Conservation (phyloP, 805 yeast species). For the Pichia rugopelliculosa region DNA sequence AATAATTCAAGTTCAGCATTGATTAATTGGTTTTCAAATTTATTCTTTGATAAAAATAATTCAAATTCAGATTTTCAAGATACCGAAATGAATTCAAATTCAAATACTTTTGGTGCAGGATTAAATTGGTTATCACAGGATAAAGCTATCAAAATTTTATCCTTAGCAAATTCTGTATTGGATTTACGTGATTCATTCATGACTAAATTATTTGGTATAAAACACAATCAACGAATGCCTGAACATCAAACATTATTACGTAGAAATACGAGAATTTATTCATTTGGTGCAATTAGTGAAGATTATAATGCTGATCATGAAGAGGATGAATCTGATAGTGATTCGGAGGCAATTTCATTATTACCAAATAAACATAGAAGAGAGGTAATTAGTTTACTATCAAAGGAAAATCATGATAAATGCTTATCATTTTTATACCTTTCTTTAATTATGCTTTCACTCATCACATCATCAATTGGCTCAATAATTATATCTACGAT, state of each 20-base stretch:
- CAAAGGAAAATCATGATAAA: slow-evolving; percentile 32
- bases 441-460: slow-evolving; percentile 32
- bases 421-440: slow-evolving; percentile 39
- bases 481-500: slow-evolving; percentile 28
- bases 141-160: slow-evolving; percentile 6
- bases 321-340: slow-evolving; percentile 7
- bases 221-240: not conserved
- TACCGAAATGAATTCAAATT: slow-evolving; percentile 15
- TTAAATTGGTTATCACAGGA: slow-evolving; percentile 10
- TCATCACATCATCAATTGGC: slow-evolving; percentile 37
- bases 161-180: slow-evolving; percentile 4
- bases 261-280: slow-evolving; percentile 6
- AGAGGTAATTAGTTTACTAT: slow-evolving; percentile 14
- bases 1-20: slow-evolving; percentile 6
- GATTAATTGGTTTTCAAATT: slow-evolving; percentile 4
- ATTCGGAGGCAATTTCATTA: slow-evolving; percentile 1
- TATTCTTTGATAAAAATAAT: slow-evolving; percentile 28
- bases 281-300: slow-evolving; percentile 5
- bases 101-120: slow-evolving; percentile 4
- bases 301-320: slow-evolving; percentile 7
- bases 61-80: slow-evolving; percentile 33
- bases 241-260: slow-evolving; percentile 4
- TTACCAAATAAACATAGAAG: not conserved
- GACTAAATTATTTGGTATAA: not conserved
- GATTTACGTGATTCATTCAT: not conserved